These are phyloP conservation scores for Scytalidium lignicola DNA, from an alignment of 2,329 filamentous ascomycete species.

Conservation along the genomic window DNA sequence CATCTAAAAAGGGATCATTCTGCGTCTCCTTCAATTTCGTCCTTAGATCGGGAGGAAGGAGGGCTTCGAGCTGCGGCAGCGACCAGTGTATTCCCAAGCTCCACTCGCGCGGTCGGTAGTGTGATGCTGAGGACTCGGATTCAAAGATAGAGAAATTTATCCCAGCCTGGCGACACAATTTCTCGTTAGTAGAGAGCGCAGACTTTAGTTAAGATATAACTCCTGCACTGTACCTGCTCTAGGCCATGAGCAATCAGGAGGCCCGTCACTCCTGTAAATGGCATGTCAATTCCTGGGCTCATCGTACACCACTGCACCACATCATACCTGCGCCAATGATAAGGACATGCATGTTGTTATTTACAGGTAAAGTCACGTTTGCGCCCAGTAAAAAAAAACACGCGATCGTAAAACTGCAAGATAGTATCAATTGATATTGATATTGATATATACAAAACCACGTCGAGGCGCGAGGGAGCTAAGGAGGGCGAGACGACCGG, in stretches of 20 bases:
- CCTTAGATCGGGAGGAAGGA: slow-evolving; percentile 9
- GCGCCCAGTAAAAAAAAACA: background rate
- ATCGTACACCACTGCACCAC: background rate
- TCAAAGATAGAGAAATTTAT: slow-evolving; percentile 13
- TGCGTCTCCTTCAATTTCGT: slow-evolving; percentile 8
- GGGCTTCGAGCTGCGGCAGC: slow-evolving; percentile 7
- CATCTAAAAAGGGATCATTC: slow-evolving; percentile 7
- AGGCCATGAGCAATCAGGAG: slow-evolving; percentile 12
- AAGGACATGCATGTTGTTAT: background rate
- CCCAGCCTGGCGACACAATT: slow-evolving; percentile 2
- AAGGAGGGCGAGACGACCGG: too few species aligned
- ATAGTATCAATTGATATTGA: too few species aligned
- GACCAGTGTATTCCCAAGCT: slow-evolving; percentile 15
- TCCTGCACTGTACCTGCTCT: slow-evolving; percentile 7
- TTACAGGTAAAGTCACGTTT: background rate
- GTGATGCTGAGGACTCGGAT: slow-evolving; percentile 7
- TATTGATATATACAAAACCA: too few species aligned
- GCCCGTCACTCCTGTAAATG: slow-evolving; percentile 4
- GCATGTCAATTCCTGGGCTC: background rate
- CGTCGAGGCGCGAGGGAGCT: too few species aligned
- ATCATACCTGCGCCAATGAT: slow-evolving; percentile 1
- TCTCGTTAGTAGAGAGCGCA: background rate
- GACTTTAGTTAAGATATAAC: background rate
- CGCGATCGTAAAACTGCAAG: too few species aligned
- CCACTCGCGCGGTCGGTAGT: slow-evolving; percentile 13